Percentiles rank a stretch among this genome's conserved stretches.
Evolutionary conservation across 345 rosid species (phyloP).

Genomic region (Linum trigynum): DNA sequence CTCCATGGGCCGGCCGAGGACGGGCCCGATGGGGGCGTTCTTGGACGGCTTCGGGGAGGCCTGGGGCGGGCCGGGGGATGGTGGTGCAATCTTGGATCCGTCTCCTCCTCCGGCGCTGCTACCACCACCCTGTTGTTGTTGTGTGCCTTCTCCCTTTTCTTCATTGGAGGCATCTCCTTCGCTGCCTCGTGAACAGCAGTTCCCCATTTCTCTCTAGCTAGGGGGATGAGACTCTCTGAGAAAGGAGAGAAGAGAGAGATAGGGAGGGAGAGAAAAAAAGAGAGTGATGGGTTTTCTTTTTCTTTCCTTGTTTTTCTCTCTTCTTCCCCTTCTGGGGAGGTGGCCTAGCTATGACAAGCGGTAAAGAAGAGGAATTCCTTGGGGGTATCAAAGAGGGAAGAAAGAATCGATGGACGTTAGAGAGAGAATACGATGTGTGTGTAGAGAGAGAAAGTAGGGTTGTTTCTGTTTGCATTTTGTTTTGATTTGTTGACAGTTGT

Average conservation of each 20-base stretch:
- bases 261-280: neutral
- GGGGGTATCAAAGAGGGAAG: neutral
- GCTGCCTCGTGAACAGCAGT: slow-evolving; percentile 3
- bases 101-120: neutral
- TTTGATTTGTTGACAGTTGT: neutral
- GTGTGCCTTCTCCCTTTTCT: slow-evolving; percentile 4
- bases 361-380: neutral
- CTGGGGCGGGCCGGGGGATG: neutral
- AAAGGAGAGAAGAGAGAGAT: neutral
- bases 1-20: slow-evolving; percentile 87
- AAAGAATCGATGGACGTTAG: neutral
- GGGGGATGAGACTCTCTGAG: neutral
- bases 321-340: neutral
- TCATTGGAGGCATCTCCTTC: neutral
- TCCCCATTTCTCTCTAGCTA: neutral
- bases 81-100: neutral
- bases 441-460: neutral
- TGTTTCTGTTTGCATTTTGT: neutral
- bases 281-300: neutral
- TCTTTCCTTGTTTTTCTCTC: neutral
- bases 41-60: neutral
- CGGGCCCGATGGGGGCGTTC: slow-evolving; percentile 35
- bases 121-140: neutral
- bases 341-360: neutral
- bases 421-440: neutral